Evolutionary conservation across 2,329 filamentous ascomycete genomes (phyloP).

Genomic region (Paecilomyces dactylethromorphus): DNA sequence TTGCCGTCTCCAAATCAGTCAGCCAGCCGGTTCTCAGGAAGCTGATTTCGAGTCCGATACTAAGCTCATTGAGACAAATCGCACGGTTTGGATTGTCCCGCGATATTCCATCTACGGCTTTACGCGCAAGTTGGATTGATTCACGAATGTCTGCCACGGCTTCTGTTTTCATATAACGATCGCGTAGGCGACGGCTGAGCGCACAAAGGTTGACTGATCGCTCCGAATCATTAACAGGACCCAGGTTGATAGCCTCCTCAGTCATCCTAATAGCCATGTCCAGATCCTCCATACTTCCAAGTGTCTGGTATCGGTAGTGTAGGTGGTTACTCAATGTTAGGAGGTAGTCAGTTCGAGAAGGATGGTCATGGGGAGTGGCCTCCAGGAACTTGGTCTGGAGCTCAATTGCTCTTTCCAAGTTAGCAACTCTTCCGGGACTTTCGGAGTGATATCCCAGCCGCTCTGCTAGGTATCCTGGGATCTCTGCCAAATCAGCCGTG

Average conservation of each 20-base stretch:
- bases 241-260: background rate
- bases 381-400: background rate
- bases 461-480: background rate
- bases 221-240: background rate
- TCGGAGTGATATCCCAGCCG: background rate
- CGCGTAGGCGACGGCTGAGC: background rate
- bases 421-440: background rate
- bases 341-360: background rate
- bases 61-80: background rate
- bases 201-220: background rate
- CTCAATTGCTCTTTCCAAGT: background rate
- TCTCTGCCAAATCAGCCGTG: background rate
- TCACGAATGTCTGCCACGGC: background rate
- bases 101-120: background rate
- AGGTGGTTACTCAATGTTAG: background rate
- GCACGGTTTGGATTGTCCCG: background rate
- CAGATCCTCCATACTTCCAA: background rate
- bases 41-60: background rate
- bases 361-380: background rate
- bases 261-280: background rate
- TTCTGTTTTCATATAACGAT: background rate
- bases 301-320: background rate
- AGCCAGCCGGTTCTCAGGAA: background rate
- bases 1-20: background rate
- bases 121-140: background rate